These are phyloP conservation scores for Hippophae tibetana DNA, from an alignment of 306 rosid genomes.

Conservation along the genomic window DNA sequence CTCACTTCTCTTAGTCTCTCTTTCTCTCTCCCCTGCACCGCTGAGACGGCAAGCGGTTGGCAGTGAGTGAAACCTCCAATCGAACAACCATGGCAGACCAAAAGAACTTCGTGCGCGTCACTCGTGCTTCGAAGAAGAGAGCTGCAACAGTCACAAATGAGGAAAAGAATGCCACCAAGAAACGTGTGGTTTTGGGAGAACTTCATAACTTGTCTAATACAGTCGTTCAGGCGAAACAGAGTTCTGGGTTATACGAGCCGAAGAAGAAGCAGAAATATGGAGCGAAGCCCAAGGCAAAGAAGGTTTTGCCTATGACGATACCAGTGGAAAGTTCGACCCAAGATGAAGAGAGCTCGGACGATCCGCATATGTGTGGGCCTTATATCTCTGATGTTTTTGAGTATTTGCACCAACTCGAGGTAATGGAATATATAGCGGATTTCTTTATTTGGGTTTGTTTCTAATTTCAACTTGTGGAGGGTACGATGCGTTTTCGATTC, in stretches of 20 bases:
- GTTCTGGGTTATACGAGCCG: neutral
- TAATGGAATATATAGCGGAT: slow-evolving; percentile 4
- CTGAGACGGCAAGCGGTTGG: too few species aligned
- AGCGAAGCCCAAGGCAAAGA: too few species aligned
- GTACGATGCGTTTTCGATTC: too few species aligned
- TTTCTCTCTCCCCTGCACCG: too few species aligned
- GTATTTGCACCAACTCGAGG: slow-evolving; percentile 70
- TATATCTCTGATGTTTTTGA: slow-evolving; percentile 62
- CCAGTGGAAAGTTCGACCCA: too few species aligned
- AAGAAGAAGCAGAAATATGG: too few species aligned
- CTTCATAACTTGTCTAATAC: slow-evolving; percentile 22
- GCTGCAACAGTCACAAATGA: slow-evolving; percentile 23
- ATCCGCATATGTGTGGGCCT: slow-evolving; percentile 49
- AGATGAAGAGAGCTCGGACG: slow-evolving; percentile 15
- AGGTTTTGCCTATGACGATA: too few species aligned
- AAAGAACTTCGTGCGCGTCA: slow-evolving; percentile 18
- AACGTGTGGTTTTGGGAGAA: slow-evolving; percentile 55
- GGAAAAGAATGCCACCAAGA: slow-evolving; percentile 17
- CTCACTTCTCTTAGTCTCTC: too few species aligned
- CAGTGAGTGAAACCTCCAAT: neutral
- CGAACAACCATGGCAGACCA: slow-evolving; percentile 15
- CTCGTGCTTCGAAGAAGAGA: slow-evolving; percentile 21
- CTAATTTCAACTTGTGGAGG: too few species aligned
- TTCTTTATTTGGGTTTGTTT: neutral
- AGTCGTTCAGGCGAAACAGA: neutral